Evolutionary conservation across 208 protist genomes (phyloP), one percentile per base, ranked within the genome.

Genomic region (Spongospora subterranea): DNA sequence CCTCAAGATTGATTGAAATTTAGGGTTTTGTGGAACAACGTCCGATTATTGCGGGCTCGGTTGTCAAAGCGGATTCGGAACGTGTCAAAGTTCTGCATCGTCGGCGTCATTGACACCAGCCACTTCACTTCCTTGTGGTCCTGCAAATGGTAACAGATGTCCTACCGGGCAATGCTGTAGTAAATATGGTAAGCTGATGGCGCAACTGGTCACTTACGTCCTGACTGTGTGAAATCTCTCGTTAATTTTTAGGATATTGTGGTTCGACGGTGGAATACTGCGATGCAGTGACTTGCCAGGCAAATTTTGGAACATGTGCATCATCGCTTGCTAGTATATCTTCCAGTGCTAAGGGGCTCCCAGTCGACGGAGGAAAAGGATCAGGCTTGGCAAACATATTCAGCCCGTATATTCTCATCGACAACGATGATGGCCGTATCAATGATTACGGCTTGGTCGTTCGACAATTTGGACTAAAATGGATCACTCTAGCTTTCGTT

Each of bases 401-500:
- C 71, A 45, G 35, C 35, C 71, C 71, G 71, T 82, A 82, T n/a
- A 13, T 82, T 35, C n/a, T 35, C 17, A n/a, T 82, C 71, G 40
- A 82, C 6, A 6, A 20, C 71, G n/a, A n/a, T n/a, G n/a, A n/a
- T n/a, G 6, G 11, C n/a, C 17, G 17, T 6, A 20, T 82, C 71
- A 39, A 6, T 6, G 35, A 43, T 43, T 82, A 82, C n/a, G 71
- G 17, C 6, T 6, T 43, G 17, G 6, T 82, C 35, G 35, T 35
- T 13, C 17, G 17, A 13, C 71, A 82, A n/a, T 82, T 45, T n/a
- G n/a, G n/a, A 6, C 6, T 82, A 20, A 6, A 13, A 6, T 82
- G 35, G 35, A 82, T 82, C 17, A 82, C 71, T 6, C 6, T 82
- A n/a, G 71, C 71, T 13, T 82, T 82, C 71, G 71, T 82, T 35